Base-by-base conservation (phyloP, 2,329 filamentous ascomycete genomes). In the Diaporthe eres region DNA sequence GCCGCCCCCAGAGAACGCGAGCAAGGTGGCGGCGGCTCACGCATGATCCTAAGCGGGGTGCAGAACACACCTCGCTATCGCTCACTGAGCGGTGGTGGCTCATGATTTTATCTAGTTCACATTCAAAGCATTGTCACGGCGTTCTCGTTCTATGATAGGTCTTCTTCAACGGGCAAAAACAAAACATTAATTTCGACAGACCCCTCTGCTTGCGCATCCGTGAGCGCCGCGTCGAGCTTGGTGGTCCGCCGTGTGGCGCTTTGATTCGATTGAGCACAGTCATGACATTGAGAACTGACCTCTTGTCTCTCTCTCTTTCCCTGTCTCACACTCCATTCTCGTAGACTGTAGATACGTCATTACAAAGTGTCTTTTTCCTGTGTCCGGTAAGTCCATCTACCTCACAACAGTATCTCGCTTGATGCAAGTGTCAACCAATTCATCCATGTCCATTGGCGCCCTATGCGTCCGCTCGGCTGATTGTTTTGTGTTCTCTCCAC, bases 1-100 rank as follows among this genome's bases (percentile, higher is more conserved):
- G n/a, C 82, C 82, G n/a, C 85, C 86, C 3, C 49, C 65, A 9
- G 65, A 70, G 65, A 70, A 70, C 47, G 87, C 88, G 78, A 86
- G 85, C 78, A 87, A 85, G 80, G 25, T 73, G 25, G 71, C 71
- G 34, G 61, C 65, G 31, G 65, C 65, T 31, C 65, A 70, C n/a
- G 65, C 65, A 28, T 70, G 31, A 70, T 42, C 47, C 17, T 22
- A 83, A 88, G 73, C 84, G 87, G 44, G 82, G 85, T 4, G 85
- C 25, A 25, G 25, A 25, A 25, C 28, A n/a, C 28, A 31, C 15
- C 28, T 49, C 42, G 42, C 19, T 15, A 13, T 19, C 37, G 42
- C 28, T 67, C 42, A 49, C 42, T 12, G 42, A 34, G 34, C 44
- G 37, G 31, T 34, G 65, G 65, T 22, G 15, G 49, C 65, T 42